Conservation (phyloP, 2,329 filamentous ascomycete genomes). For the Sordariomycetes sp. region DNA sequence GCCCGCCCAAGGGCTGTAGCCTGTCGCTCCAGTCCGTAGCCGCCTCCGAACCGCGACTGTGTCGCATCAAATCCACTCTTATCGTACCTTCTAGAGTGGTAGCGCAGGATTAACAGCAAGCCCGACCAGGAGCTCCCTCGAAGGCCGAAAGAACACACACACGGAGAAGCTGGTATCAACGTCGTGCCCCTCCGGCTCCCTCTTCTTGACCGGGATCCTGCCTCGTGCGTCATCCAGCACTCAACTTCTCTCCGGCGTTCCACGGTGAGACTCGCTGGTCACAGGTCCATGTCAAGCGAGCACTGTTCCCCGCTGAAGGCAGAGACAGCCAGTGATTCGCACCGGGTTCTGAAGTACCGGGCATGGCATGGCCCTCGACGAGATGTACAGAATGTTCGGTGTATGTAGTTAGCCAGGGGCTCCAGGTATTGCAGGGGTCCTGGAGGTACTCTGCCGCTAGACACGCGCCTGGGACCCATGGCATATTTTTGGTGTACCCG, state of each 20-base stretch:
- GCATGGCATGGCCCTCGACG: not conserved
- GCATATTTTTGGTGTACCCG: not conserved
- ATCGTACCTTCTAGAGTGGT: not conserved
- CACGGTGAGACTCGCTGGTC: not conserved
- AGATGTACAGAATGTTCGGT: not conserved
- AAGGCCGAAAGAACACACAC: too few species aligned
- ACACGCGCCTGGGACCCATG: not conserved
- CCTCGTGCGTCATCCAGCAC: not conserved
- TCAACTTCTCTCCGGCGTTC: not conserved
- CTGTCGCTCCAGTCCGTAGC: not conserved
- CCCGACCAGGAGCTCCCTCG: too few species aligned
- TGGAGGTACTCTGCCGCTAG: not conserved
- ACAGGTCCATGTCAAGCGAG: not conserved
- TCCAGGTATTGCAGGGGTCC: not conserved
- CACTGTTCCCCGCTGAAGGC: not conserved
- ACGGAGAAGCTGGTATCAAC: not conserved
- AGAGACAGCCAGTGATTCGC: not conserved
- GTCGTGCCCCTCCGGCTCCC: not conserved
- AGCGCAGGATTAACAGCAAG: not conserved
- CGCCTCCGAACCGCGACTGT: not conserved
- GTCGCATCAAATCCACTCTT: not conserved
- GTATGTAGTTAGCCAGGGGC: not conserved
- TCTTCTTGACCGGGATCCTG: not conserved
- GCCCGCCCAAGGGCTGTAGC: not conserved
- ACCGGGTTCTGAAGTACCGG: not conserved